Base-by-base conservation (phyloP, 768 basidiomycete genomes). In the Termitomyces sp. region DNA sequence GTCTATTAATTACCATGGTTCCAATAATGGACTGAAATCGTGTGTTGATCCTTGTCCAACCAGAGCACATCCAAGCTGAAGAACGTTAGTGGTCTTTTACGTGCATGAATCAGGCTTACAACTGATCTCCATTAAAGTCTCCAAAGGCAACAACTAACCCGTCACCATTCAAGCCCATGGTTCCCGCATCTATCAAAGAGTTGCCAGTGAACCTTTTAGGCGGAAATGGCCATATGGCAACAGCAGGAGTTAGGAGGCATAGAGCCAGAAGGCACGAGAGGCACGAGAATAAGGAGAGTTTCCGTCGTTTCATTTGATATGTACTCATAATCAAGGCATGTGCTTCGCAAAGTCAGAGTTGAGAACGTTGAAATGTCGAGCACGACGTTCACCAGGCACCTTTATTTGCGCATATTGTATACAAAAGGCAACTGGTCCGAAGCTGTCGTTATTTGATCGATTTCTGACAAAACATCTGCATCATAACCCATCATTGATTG, bases 81-180 rank as follows among this genome's bases (percentile, higher is more conserved):
- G 33, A 26, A 53, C 6, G 28, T 54, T 26, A 54, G 53, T 62
- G 50, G 50, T 47, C 28, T 45, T 43, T 26, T 26, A 20, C 5
- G 18, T 16, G 33, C 18, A 46, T 20, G 6, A 40, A n/a, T 42
- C 5, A 58, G 20, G 74, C 91, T 68, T 69, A 97, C 94, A 91
- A 90, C 69, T 98, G 94, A 71, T 98, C 94, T 5, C 92, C 94
- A 69, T 98, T 86, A 71, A 95, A 96, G 75, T 99, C 96, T 33
- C 94, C 97, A 65, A 92, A 91, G 8, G 94, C 95, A 59, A 92
- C 79, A 20, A 97, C 80, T 53, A 90, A 80, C 28, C 84, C 86
- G 54, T 84, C 80, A n/a, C 77, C 79, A 48, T 80, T 80, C 33
- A 98, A 72, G 2, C 94, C 95, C 70, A 95, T 76, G 1, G 85